phyloP scores from a whole-genome alignment of 345 rosid species.

The Turritis glabra region DNA sequence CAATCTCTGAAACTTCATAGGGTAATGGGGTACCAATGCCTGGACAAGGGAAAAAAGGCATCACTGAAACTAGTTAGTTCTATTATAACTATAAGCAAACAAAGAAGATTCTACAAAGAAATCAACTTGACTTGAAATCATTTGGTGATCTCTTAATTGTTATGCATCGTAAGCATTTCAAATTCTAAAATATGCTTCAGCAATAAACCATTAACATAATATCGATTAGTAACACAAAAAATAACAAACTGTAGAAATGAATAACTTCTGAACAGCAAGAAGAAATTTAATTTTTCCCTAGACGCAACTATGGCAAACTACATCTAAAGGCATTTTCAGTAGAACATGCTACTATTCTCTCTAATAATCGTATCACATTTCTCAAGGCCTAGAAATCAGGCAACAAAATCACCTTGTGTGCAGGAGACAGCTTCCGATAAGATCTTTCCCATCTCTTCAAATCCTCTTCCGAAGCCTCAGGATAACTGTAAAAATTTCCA shows the following conservation, averaged over 20 bases:
- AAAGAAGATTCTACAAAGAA: not conserved
- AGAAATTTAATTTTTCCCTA: not conserved
- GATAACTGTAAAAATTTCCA: slow-evolving; percentile 54
- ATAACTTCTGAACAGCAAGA: not conserved
- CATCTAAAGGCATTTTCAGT: not conserved
- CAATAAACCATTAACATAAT: not conserved
- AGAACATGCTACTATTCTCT: not conserved
- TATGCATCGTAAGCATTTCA: not conserved
- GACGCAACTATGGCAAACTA: not conserved
- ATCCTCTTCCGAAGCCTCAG: slow-evolving; percentile 88
- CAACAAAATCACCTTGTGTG: slow-evolving; percentile 60
- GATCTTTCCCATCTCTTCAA: slow-evolving; percentile 79
- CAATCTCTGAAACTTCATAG: slow-evolving; percentile 61
- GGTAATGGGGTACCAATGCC: slow-evolving; percentile 71
- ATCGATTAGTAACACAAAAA: not conserved
- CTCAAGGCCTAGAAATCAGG: slow-evolving; percentile 4
- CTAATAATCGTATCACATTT: not conserved
- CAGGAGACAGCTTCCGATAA: slow-evolving; percentile 68
- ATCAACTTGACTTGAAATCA: slow-evolving; percentile 4
- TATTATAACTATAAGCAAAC: not conserved
- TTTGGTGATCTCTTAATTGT: not conserved
- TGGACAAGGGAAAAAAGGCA: slow-evolving; percentile 40
- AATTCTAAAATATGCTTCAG: not conserved
- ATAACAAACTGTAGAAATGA: not conserved
- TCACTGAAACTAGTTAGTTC: not conserved